Percentiles rank a stretch among this genome's conserved stretches.
These are phyloP conservation scores for Candida suzukii DNA, from an alignment of 805 yeast species.

Conservation along the genomic window DNA sequence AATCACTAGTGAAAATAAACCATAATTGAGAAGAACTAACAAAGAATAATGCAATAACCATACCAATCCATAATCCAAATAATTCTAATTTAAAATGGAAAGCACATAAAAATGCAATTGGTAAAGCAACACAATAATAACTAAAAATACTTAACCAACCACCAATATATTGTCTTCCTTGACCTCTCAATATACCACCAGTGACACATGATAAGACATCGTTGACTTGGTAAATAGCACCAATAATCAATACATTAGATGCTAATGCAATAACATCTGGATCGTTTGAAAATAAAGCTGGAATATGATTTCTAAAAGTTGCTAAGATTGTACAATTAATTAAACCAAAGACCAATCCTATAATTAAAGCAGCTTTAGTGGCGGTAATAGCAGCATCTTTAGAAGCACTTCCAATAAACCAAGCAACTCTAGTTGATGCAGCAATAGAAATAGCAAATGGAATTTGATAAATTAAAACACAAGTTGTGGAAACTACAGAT, in stretches of 20 bases:
- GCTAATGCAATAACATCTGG: conserved; percentile 20
- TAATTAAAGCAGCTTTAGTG: conserved; percentile 19
- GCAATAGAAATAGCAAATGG: conserved; percentile 76
- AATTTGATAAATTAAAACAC: conserved; percentile 61
- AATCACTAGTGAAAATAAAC: conserved; percentile 21
- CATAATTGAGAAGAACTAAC: conserved; percentile 42
- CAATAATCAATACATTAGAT: conserved; percentile 19
- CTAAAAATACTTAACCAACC: conserved; percentile 46
- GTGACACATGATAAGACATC: conserved; percentile 43
- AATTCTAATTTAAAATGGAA: conserved; percentile 38
- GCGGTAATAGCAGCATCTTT: conserved; percentile 22
- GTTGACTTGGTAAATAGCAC: conserved; percentile 35
- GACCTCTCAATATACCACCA: conserved; percentile 52
- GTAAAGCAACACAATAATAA: conserved; percentile 66
- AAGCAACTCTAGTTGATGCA: conserved; percentile 69
- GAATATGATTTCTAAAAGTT: conserved; percentile 18
- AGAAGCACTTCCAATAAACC: conserved; percentile 57
- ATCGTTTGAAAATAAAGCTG: conserved; percentile 25
- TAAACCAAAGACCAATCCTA: conserved; percentile 17
- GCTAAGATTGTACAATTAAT: conserved; percentile 18
- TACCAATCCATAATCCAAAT: conserved; percentile 29
- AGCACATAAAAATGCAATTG: conserved; percentile 55
- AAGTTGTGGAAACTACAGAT: conserved; percentile 62
- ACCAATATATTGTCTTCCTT: conserved; percentile 51
- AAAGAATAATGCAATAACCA: conserved; percentile 25